Evolutionary conservation across 2,329 filamentous ascomycete genomes (phyloP).

Genomic region (Nemania abortiva): DNA sequence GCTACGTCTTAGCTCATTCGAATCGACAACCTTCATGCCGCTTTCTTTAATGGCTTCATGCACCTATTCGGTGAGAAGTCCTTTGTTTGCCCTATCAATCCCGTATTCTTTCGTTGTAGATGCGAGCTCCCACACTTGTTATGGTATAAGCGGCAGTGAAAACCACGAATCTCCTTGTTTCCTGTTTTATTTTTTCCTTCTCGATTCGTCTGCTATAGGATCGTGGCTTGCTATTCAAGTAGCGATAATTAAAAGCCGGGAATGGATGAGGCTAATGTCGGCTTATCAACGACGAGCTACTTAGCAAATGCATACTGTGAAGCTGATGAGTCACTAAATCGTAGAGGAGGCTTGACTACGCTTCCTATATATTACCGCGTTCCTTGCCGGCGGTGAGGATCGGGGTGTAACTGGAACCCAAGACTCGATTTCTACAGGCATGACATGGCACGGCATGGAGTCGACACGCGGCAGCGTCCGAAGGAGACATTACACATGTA

Average conservation of each 20-base stretch:
- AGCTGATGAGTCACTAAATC: conserved; percentile 12
- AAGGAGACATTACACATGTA: not conserved
- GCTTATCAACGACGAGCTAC: not conserved
- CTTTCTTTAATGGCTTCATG: conserved; percentile 25
- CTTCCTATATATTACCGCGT: conserved; percentile 22
- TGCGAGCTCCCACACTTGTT: conserved; percentile 28
- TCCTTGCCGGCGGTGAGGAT: not conserved
- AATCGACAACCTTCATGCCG: conserved; percentile 28
- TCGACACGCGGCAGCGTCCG: not conserved
- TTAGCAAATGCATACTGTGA: not conserved
- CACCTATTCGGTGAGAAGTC: conserved; percentile 13
- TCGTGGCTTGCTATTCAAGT: not conserved
- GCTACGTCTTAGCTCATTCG: conserved; percentile 9
- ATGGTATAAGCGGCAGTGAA: not conserved
- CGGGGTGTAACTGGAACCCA: not conserved
- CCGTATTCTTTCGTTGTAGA: conserved; percentile 1
- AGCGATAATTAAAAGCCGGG: not conserved
- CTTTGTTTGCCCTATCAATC: conserved; percentile 14
- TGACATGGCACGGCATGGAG: not conserved
- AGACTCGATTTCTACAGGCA: not conserved
- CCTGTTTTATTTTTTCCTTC: not conserved
- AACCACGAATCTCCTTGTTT: not conserved
- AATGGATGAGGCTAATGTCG: not conserved
- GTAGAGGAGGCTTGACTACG: conserved; percentile 1
- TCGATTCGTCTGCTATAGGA: not conserved